Percentiles rank a stretch among this genome's conserved stretches.
phyloP scores from a whole-genome alignment of 2,329 filamentous ascomycete genomes.

The Dryadomyces sulphureus region DNA sequence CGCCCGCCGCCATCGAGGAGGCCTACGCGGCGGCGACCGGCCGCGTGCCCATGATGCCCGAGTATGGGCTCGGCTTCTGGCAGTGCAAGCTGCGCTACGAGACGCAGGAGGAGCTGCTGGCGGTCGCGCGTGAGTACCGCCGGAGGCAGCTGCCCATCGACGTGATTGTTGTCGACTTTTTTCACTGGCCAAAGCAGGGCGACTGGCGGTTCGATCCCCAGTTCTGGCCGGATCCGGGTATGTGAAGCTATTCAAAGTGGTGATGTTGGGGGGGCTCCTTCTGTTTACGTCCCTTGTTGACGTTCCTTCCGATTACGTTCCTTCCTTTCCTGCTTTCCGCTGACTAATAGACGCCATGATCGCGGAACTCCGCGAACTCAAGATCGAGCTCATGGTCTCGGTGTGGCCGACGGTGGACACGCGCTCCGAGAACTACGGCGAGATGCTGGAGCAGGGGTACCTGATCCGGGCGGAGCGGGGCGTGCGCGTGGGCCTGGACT shows the following conservation, averaged over 20 bases:
- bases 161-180: constrained; percentile 53
- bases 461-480: constrained; percentile 48
- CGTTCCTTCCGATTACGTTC: no score
- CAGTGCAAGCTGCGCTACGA: constrained; percentile 53
- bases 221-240: constrained; percentile 42
- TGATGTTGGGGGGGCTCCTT: no score
- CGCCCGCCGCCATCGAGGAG: constrained; percentile 38
- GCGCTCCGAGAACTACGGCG: constrained; percentile 40
- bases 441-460: constrained; percentile 46
- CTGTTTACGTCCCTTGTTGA: no score
- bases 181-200: constrained; percentile 52
- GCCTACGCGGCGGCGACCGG: constrained; percentile 42
- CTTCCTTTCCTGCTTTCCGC: not conserved
- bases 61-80: constrained; percentile 55
- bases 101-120: constrained; percentile 47
- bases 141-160: constrained; percentile 41
- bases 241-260: not conserved
- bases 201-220: constrained; percentile 52
- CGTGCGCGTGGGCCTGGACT: constrained; percentile 41
- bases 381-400: constrained; percentile 53
- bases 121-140: constrained; percentile 44
- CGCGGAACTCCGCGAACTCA: constrained; percentile 39
- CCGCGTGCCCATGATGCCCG: constrained; percentile 50
- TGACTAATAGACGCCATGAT: constrained; percentile 39
- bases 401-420: constrained; percentile 54